A percentile compares a stretch with the other conserved stretches of the same genome.
These are phyloP conservation scores for Linnemannia hyalina DNA, from an alignment of 192 early-diverging fungal genomes.

Conservation along the genomic window DNA sequence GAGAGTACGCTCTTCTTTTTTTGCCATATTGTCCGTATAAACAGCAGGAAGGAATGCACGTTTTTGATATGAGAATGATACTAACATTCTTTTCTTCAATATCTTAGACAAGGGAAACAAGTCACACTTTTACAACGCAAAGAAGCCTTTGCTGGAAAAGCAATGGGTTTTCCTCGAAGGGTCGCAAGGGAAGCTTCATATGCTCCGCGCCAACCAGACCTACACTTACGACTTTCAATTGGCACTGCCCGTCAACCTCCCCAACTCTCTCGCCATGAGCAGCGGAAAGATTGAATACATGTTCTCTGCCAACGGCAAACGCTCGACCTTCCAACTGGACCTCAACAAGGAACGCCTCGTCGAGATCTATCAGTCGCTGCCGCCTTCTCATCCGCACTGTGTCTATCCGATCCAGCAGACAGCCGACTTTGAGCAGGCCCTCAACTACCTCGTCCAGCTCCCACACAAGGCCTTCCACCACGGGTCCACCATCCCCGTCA, in stretches of 20 bases:
- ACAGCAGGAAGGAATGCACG: too few relatives aligned
- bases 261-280: conserved; percentile 45
- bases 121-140: conserved; percentile 26
- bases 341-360: conserved; percentile 15
- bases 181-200: conserved; percentile 29
- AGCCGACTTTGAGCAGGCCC: conserved; percentile 34
- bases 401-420: conserved; percentile 36
- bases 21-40: too few relatives aligned
- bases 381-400: conserved; percentile 39
- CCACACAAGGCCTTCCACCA: conserved; percentile 43
- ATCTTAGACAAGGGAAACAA: conserved; percentile 18
- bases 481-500: conserved; percentile 36
- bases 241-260: conserved; percentile 43
- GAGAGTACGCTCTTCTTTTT: conserved; percentile 16
- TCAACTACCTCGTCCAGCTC: conserved; percentile 46
- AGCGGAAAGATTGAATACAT: conserved; percentile 43
- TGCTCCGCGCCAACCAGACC: conserved; percentile 41
- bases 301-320: conserved; percentile 42
- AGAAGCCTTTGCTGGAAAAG: conserved; percentile 45
- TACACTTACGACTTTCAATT: conserved; percentile 47
- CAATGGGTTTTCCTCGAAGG: conserved; percentile 41
- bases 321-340: conserved; percentile 22
- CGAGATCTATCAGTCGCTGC: conserved; percentile 52
- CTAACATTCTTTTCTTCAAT: too few relatives aligned
- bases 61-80: not conserved